Conservation (phyloP, 768 basidiomycete species). For the Leccinum olivaceopallidum region DNA sequence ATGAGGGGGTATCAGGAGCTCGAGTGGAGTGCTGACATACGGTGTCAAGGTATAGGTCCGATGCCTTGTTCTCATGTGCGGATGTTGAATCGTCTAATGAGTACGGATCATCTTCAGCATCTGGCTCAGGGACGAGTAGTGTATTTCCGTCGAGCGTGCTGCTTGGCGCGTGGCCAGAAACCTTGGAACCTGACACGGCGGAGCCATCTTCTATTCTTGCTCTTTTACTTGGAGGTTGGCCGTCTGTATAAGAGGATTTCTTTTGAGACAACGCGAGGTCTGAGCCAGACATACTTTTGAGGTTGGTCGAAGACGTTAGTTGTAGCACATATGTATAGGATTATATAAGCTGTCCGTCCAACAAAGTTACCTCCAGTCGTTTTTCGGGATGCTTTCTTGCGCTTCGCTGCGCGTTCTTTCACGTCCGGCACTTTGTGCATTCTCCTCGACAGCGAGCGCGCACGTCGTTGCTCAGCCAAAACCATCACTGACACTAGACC, state of each 20-base stretch:
- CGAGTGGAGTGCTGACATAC: slow-evolving; percentile 46
- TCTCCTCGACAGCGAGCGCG: slow-evolving; percentile 35
- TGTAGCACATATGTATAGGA: neutral
- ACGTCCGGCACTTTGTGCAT: slow-evolving; percentile 20
- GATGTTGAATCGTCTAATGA: slow-evolving; percentile 27
- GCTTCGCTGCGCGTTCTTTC: slow-evolving; percentile 27
- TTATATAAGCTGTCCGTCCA: slow-evolving; percentile 23
- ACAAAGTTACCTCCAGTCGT: neutral
- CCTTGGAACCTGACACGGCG: slow-evolving; percentile 17
- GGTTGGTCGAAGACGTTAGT: slow-evolving; percentile 2
- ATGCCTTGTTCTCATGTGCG: slow-evolving; percentile 43
- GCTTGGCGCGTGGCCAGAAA: slow-evolving; percentile 28
- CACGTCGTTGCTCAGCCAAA: slow-evolving; percentile 47
- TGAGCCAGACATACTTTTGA: slow-evolving; percentile 17
- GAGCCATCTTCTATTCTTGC: slow-evolving; percentile 22
- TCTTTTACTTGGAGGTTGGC: slow-evolving; percentile 34
- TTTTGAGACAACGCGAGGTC: slow-evolving; percentile 9
- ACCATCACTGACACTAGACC: slow-evolving; percentile 62
- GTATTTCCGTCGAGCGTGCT: slow-evolving; percentile 33
- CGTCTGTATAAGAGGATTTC: slow-evolving; percentile 8
- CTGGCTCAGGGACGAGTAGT: slow-evolving; percentile 19
- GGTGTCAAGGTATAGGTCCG: slow-evolving; percentile 94
- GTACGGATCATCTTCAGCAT: slow-evolving; percentile 30
- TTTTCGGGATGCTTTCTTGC: slow-evolving; percentile 23
- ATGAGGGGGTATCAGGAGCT: slow-evolving; percentile 20